Base-by-base conservation (phyloP, 495 filamentous ascomycete species). In the Talaromyces trachyspermus region DNA sequence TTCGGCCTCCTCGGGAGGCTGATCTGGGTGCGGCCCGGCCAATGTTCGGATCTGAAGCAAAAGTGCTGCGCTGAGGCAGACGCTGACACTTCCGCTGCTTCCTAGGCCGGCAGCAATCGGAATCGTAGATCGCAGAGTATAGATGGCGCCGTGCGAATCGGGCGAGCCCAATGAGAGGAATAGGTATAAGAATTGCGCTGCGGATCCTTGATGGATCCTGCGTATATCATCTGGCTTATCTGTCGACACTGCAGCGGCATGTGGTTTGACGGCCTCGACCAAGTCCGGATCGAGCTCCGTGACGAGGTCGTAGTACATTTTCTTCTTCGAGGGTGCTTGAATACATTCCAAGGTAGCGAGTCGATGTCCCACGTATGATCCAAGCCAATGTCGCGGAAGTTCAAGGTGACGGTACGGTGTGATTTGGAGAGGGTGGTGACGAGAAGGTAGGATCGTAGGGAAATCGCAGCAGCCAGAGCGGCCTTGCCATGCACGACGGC, bases 401-500 rank as follows among this genome's bases (percentile, higher is more conserved):
- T 74, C 10, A 94, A 74, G 1, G 85, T 83, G 15, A 94, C 75
- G 3, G 78, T 90, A 43, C 81, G 74, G 50, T 77, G 76, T 2
- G 83, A 81, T 64, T 88, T 89, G 14, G 83, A 84, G 18, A 88
- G 76, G 5, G 86, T 81, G 10, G 85, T 87, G 53, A 90, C 87
- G 48, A 87, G 84, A 17, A 94, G 78, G 62, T 91, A 94, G 12
- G 88, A 92, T 22, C 88, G 85, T 23, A 92, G 69, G 20, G 87
- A 88, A 48, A 94, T 83, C n/a, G 88, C 77, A 29, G 88, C 88
- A 39, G 88, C 88, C 58, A 94, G 87, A 26, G 88, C 88, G 40
- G 86, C 79, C 81, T 91, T 91, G 54, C 88, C 88, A 57, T 94
- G 76, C 26, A 94, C 88, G 2, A 92, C 88, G 12, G 88, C 83